Conservation (phyloP, 2,329 filamentous ascomycete genomes). For the Verticillium nubilum region DNA sequence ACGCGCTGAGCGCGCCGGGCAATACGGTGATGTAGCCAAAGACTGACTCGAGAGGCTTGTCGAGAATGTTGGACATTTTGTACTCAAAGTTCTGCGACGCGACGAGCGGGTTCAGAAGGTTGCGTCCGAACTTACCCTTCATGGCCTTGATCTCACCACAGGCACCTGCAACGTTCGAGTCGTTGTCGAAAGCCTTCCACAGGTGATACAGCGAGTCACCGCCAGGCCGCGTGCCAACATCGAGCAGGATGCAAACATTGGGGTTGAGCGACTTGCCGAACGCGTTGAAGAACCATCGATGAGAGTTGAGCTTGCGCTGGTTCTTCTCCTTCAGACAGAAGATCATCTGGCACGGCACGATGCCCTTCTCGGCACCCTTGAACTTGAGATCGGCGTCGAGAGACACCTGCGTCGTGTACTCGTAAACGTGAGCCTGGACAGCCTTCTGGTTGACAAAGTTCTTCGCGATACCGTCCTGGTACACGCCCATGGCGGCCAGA, state of each 20-base stretch:
- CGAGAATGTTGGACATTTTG: slow-evolving; percentile 98
- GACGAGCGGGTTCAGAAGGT: slow-evolving; percentile 87
- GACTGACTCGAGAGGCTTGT: slow-evolving; percentile 93
- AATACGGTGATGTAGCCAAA: slow-evolving; percentile 98
- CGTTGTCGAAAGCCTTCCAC: slow-evolving; percentile 98
- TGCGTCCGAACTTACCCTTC: slow-evolving; percentile 77
- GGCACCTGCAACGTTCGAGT: slow-evolving; percentile 94
- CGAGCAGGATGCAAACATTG: slow-evolving; percentile 93
- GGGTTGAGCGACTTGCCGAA: slow-evolving; percentile 90
- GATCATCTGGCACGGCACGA: slow-evolving; percentile 95
- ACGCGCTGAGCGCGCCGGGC: slow-evolving; percentile 90
- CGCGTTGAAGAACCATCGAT: slow-evolving; percentile 99
- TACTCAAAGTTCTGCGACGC: slow-evolving; percentile 99
- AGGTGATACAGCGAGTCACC: slow-evolving; percentile 91
- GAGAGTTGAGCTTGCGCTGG: slow-evolving; percentile 94
- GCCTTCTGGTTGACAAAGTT: slow-evolving; percentile 95
- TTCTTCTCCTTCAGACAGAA: slow-evolving; percentile 99
- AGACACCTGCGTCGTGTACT: slow-evolving; percentile 97
- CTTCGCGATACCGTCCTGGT: slow-evolving; percentile 97
- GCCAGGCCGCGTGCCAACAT: slow-evolving; percentile 91
- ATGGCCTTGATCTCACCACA: slow-evolving; percentile 98
- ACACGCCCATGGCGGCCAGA: slow-evolving; percentile 92
- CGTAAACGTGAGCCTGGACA: slow-evolving; percentile 95
- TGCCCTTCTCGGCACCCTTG: slow-evolving; percentile 98
- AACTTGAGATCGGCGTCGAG: slow-evolving; percentile 95